Evolutionary conservation across 306 rosid genomes (phyloP), one percentile per base, ranked within the genome.

Genomic region (Cucurbita pepo): DNA sequence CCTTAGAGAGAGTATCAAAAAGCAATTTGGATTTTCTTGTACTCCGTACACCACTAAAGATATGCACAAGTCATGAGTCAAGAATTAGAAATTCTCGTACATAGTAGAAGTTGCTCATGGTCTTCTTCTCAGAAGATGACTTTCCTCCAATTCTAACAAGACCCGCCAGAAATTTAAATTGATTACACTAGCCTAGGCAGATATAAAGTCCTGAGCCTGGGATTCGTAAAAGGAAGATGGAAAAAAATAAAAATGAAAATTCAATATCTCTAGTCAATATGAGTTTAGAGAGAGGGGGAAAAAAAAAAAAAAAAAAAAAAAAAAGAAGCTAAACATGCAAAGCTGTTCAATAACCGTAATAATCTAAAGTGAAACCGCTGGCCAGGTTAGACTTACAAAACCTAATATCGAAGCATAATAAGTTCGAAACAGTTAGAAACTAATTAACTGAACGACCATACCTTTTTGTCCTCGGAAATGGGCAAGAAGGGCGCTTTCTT

Each of bases 401-500:
- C 56, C 56, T 3, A 45, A 10, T 25, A 56, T 40, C 5, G 43
- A 22, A 74, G 45, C 48, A 74, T 50, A 48, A 59, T 12, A 19
- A 60, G 57, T 61, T 60, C 4, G 10, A 59, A 36, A 6, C 36
- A 47, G 30, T 36, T 36, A 73, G 63, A 79, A 30, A 40, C 50
- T 56, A 22, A 73, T 45, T 6, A 79, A 10, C 56, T 18, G 7
- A 76, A 30, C 21, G 56, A 43, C n/a, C 72, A 22, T 10, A 94
- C 99, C 99, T 85, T 94, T 70, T 91, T 94, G 83, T 94, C 92
- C 77, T 86, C 96, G 3, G 92, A 89, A 48, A 91, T 69, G 56
- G 97, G 95, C 76, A 83, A 77, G 77, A 81, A 77, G 36, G 96
- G 91, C 71, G 88, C 85, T 77, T 86, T 91, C 86, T 88, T 90